Evolutionary conservation across 208 protist genomes (phyloP).

Genomic region (Leishmania turanica): DNA sequence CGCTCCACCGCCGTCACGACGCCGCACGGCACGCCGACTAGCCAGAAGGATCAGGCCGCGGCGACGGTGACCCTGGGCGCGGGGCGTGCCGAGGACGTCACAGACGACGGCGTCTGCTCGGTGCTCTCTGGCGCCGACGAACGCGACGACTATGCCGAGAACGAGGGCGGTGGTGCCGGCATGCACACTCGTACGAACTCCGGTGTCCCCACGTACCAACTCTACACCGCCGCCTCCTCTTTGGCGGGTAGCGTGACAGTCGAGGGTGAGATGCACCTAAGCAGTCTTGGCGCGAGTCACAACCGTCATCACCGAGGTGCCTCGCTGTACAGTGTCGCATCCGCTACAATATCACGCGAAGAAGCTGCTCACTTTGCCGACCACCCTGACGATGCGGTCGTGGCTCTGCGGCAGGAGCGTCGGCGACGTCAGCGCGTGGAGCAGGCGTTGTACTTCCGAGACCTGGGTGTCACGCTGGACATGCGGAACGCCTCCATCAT

Average conservation of each 20-base stretch:
- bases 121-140: slow-evolving; percentile 26
- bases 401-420: slow-evolving; percentile 51
- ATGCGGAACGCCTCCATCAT: slow-evolving; percentile 41
- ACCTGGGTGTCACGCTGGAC: slow-evolving; percentile 60
- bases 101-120: slow-evolving; percentile 50
- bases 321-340: background rate
- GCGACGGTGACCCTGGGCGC: background rate
- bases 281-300: background rate
- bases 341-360: slow-evolving; percentile 10
- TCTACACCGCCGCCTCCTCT: slow-evolving; percentile 30
- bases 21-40: background rate
- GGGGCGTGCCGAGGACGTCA: background rate
- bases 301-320: background rate
- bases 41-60: background rate
- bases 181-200: background rate
- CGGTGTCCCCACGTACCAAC: slow-evolving; percentile 7
- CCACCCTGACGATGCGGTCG: slow-evolving; percentile 28
- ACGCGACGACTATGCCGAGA: slow-evolving; percentile 16
- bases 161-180: background rate
- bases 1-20: background rate
- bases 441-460: slow-evolving; percentile 47
- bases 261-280: slow-evolving; percentile 10
- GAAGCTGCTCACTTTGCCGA: slow-evolving; percentile 15
- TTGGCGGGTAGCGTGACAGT: slow-evolving; percentile 1
- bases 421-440: slow-evolving; percentile 51